Conservation (phyloP, 2,329 filamentous ascomycete species). For the Gaeumannomyces tritici region DNA sequence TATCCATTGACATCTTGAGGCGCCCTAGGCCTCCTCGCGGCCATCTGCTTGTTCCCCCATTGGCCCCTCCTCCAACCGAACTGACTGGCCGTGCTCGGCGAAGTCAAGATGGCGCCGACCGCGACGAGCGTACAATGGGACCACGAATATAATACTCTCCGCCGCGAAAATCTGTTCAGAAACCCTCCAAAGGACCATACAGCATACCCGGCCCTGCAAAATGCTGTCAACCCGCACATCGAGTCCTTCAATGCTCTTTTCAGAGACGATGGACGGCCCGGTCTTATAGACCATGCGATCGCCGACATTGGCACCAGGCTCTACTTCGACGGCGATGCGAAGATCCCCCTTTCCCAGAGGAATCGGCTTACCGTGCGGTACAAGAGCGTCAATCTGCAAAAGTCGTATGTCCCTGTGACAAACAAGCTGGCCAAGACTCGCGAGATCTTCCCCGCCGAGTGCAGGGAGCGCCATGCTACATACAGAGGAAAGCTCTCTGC, state of each 20-base stretch:
- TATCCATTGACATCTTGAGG: not conserved
- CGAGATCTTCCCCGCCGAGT: constrained; percentile 85
- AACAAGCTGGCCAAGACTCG: constrained; percentile 82
- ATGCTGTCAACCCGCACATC: constrained; percentile 83
- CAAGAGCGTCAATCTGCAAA: constrained; percentile 74
- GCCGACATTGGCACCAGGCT: constrained; percentile 84
- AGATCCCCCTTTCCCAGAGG: constrained; percentile 45
- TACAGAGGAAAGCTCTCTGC: constrained; percentile 83
- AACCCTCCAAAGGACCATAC: constrained; percentile 80
- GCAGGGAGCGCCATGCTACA: constrained; percentile 83
- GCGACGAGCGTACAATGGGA: constrained; percentile 66
- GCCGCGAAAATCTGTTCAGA: constrained; percentile 79
- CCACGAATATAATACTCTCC: constrained; percentile 74
- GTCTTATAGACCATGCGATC: constrained; percentile 61
- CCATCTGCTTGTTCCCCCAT: not conserved
- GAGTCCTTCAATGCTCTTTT: constrained; percentile 94
- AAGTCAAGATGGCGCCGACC: constrained; percentile 1
- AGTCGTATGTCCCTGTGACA: constrained; percentile 64
- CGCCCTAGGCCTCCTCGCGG: not conserved
- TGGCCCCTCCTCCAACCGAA: not conserved
- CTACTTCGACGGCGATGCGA: constrained; percentile 73
- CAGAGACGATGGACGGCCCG: constrained; percentile 50
- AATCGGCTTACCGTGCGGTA: constrained; percentile 74
- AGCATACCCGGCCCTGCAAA: constrained; percentile 78
- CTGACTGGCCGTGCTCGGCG: not conserved